Base-by-base conservation (phyloP, 2,329 filamentous ascomycete genomes). In the Fusarium sp. region DNA sequence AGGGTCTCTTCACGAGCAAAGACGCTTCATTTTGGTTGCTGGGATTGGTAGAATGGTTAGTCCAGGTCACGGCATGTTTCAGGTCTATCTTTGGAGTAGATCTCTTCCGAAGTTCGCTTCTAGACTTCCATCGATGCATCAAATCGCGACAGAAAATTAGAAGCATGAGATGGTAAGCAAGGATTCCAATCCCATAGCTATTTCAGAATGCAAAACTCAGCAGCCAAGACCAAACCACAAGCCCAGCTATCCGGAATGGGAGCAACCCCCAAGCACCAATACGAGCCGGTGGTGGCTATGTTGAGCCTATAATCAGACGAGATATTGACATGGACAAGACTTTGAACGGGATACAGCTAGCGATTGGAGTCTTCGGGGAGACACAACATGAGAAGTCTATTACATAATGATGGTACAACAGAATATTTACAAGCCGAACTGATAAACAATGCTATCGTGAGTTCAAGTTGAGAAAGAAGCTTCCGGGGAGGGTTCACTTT, bases 251-350 rank as follows among this genome's bases (percentile, higher is more conserved):
- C 36, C 56, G 45, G 55, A 31, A 56, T 56, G 31, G 31, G 56
- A 67, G 22, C 48, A 35, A 33, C 54, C 63, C 42, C 51, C 57
- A 72, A 73, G 56, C 69, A 31, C 60, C 44, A 63, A 77, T 77
- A 77, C 75, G 75, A 77, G 65, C 59, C 57, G 38, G 66, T 39
- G 74, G 75, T 70, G 75, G 75, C 75, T 77, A 72, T 77, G 74
- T 54, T 48, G 28, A 63, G 54, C 45, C 63, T 67, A 41, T 66
- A 69, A 62, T 56, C 54, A 35, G 54, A 38, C 48, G 22, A 31
- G 24, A 41, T 65, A 70, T 70, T 39, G 66, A 47, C 66, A 69
- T 51, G 58, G 66, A 69, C 67, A 65, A 69, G 51, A 42, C 33
- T 35, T 47, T 42, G 39, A 66, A 36, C 31, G 26, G 17, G 38